Base-by-base conservation (phyloP, 192 early-diverging fungal genomes). In the Gryganskiella cystojenkinii region DNA sequence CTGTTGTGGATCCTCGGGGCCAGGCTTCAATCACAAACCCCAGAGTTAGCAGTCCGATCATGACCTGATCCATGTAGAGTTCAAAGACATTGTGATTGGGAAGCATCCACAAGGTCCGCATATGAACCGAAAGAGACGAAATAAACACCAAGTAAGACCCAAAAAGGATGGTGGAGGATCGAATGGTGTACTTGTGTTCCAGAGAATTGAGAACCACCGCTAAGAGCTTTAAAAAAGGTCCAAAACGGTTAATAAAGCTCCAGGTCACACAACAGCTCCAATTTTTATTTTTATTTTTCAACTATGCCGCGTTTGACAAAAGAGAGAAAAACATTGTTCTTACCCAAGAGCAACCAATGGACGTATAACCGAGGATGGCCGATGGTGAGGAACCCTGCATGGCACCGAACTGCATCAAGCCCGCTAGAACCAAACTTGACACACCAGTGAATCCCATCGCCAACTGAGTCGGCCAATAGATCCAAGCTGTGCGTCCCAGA, bases 1-100 rank as follows among this genome's bases (percentile, higher is more conserved):
- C 55, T 15, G 33, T 47, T n/a, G 61, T 71, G 3, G 20, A 8
- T 7, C 61, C 61, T 2, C 61, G 60, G 4, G 70, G 70, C 70
- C 70, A 71, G 13, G 70, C 70, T 27, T 71, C 70, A 20, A 71
- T 24, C 24, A 58, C 64, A 37, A 71, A 64, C 0, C 55, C 70
- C 30, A 57, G 5, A 3, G 61, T 1, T 9, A 62, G 60, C 4
- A 31, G 4, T 11, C 17, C 24, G 7, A 53, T 31, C 57, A 69
- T 69, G n/a, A 27, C 37, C 1, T 14, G 17, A 2, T 8, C 40
- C 1, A 44, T 9, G 37, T 3, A 37, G 4, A 50, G 20, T 10
- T 3, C 28, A 1, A 60, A 25, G 1, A 40, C 27, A n/a, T 30
- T 24, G 58, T 0, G 11, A 43, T 67, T 15, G 3, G 47, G 22